Base-by-base conservation (phyloP, 306 rosid genomes). In the Gillenia trifoliata region DNA sequence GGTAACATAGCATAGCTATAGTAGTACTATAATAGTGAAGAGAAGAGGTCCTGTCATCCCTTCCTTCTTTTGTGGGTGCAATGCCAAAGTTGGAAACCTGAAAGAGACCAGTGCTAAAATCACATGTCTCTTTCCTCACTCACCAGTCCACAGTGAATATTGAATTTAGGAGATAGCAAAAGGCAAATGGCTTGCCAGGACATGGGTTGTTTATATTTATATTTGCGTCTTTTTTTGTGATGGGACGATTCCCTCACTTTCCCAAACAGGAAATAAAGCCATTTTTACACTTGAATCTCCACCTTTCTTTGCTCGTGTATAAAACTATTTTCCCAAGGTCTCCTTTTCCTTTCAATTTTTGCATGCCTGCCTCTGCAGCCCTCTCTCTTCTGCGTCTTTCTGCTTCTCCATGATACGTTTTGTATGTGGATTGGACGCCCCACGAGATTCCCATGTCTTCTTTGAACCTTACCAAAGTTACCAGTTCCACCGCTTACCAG, bases 51-150 rank as follows among this genome's bases (percentile, higher is more conserved):
- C 90, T 93, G 92, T 43, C 11, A 19, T 49, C n/a, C 15, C 66
- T 77, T 70, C 80, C 90, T 83, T 80, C 81, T 83, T 89, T 93
- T 88, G 89, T 89, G 98, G 90, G 89, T 93, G 96, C 89, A 87
- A 85, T 81, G 78, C 88, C 83, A 79, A 86, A 93, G 70, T 56
- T 59, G 86, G 97, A 74, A 93, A 89, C 11, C 9, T 64, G 97
- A 91, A 68, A 80, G 76, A 28, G 92, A 93, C 93, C 63, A 20
- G 20, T 72, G 87, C 80, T 60, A 34, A 78, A 83, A 84, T 88
- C 93, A 91, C 82, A 83, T 73, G 91, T 93, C 91, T 83, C 86
- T 74, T 73, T 88, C 89, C 57, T 41, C 41, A 54, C 43, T 55
- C 60, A 47, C 52, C 52, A 47, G 20, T 16, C 20, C 34, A 59